phyloP scores from a whole-genome alignment of 2,329 filamentous ascomycete genomes.

The Cladosporium phlei region DNA sequence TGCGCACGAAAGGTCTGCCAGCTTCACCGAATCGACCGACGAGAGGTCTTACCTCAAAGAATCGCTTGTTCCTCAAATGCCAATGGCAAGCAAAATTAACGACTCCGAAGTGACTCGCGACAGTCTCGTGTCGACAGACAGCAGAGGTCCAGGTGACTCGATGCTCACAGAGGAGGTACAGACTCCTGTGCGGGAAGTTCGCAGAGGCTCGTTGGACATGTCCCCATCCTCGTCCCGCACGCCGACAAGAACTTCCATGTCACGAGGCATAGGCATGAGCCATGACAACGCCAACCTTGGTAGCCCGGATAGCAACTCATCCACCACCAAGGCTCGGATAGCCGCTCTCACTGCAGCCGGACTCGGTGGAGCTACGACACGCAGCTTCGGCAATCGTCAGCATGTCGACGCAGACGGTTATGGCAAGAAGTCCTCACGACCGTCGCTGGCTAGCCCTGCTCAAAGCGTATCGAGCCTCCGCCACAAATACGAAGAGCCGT shows the following conservation, averaged over 20 bases:
- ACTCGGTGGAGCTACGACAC: constrained; percentile 34
- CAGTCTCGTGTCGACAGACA: constrained; percentile 78
- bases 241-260: constrained; percentile 57
- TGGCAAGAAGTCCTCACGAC: constrained; percentile 30
- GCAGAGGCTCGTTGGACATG: constrained; percentile 50
- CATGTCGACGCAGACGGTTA: constrained; percentile 29
- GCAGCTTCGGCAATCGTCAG: constrained; percentile 63
- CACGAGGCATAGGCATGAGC: constrained; percentile 59
- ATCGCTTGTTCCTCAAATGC: constrained; percentile 67
- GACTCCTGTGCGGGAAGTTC: constrained; percentile 58
- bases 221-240: constrained; percentile 53
- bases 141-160: constrained; percentile 62
- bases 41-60: constrained; percentile 49
- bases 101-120: constrained; percentile 82
- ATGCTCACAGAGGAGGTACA: constrained; percentile 51
- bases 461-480: constrained; percentile 75
- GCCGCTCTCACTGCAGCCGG: constrained; percentile 38
- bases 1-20: constrained; percentile 48
- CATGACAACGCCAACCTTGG: constrained; percentile 56
- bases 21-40: constrained; percentile 47
- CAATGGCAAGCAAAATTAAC: constrained; percentile 78
- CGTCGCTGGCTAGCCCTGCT: constrained; percentile 72
- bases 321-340: constrained; percentile 30
- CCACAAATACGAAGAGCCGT: constrained; percentile 53
- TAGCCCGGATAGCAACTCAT: constrained; percentile 32